Evolutionary conservation across 176 grass and related monocot species (phyloP), one percentile per base, ranked within the genome.

Genomic region (Hsuehochloa calcarea): DNA sequence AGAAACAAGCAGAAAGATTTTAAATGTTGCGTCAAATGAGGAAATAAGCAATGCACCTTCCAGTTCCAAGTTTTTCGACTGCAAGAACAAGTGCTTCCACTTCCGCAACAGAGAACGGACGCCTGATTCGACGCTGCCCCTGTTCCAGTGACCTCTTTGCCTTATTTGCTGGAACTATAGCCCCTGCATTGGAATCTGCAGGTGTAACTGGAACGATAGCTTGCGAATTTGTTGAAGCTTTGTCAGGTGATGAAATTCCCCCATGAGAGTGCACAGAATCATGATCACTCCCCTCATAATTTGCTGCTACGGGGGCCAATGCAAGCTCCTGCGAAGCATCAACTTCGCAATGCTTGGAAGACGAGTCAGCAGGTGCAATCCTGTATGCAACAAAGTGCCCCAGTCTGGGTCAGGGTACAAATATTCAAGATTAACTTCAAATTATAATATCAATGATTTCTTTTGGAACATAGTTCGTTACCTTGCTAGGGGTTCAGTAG

Each of bases 41-140:
- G 34, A 64, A 77, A 82, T 63, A 83, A 79, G 68, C 35, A 51
- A 62, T 70, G 63, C 47, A 99, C 97, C 97, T 99, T 99, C 97
- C 97, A 64, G 97, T 99, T 85, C 97, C 97, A 80, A 99, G 92
- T 80, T 99, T 96, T 87, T 99, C 97, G 7, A 99, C 97, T 55
- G 97, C 91, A 65, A 92, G 88, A 23, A 99, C 93, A 77, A 99
- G 92, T 31, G 97, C 97, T 88, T 99, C 93, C 47, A 99, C 97
- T 87, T 99, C 97, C 5, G 93, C 50, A 84, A 99, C 93, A 72
- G 97, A 94, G 87, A 99, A 99, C 0, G 97, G 97, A 5, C 97
- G 85, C 70, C 97, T 93, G 55, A 96, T 99, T 37, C 97, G 87
- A 73, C 97, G 90, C 43, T 99, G 97, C 73, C 90, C 90, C 75